Conservation (phyloP, 345 rosid genomes). For the Salix exigua region DNA sequence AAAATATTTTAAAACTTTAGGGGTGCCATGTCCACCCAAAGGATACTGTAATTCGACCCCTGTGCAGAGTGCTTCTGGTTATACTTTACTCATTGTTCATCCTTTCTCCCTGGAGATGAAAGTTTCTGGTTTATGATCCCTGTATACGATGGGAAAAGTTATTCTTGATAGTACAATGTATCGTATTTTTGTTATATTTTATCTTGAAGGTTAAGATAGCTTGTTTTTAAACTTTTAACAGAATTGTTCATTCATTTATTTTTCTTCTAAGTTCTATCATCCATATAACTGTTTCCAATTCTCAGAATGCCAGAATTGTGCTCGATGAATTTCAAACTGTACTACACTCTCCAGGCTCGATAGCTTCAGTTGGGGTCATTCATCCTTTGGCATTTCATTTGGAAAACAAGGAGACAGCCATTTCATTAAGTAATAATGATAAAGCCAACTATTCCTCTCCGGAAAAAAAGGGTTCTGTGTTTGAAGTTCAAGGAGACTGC, state of each 20-base stretch:
- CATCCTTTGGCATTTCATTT: constrained; percentile 75
- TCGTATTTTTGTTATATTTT: background rate
- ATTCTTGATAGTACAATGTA: background rate
- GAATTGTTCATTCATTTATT: constrained; percentile 4
- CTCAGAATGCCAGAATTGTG: constrained; percentile 75
- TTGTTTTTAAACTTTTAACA: background rate
- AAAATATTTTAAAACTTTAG: too few species aligned
- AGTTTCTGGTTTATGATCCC: background rate
- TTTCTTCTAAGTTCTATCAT: background rate
- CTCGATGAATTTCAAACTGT: constrained; percentile 75
- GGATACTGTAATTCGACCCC: too few species aligned
- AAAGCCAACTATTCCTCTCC: constrained; percentile 13
- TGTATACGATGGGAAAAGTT: background rate
- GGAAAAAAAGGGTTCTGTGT: constrained; percentile 43
- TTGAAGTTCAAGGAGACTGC: constrained; percentile 61
- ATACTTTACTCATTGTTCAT: background rate
- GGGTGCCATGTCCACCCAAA: too few species aligned
- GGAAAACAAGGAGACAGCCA: constrained; percentile 49
- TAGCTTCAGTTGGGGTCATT: constrained; percentile 92
- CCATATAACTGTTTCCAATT: constrained; percentile 15
- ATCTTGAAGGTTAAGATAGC: background rate
- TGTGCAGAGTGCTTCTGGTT: background rate
- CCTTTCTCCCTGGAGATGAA: background rate
- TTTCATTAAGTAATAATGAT: constrained; percentile 14
- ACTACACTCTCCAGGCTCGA: constrained; percentile 76